Conservation (phyloP, 1,284 basidiomycete genomes). For the Vanrija sp. region DNA sequence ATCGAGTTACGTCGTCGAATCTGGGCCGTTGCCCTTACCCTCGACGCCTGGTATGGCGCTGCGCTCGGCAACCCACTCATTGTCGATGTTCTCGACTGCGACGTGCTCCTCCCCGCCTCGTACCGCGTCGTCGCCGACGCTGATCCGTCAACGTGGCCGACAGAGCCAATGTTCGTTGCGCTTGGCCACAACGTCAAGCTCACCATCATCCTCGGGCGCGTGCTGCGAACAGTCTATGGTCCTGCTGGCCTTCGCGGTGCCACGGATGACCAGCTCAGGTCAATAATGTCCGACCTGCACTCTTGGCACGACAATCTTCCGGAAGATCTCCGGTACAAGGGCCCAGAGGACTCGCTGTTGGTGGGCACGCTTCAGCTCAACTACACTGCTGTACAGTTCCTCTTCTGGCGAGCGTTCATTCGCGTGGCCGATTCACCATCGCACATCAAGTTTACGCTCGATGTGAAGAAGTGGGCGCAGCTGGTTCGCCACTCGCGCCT, state of each 20-base stretch:
- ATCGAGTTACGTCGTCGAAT: constrained; percentile 77
- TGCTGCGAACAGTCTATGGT: constrained; percentile 78
- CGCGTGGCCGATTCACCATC: constrained; percentile 83
- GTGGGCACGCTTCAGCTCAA: constrained; percentile 74
- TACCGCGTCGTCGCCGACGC: constrained; percentile 54
- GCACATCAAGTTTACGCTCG: constrained; percentile 77
- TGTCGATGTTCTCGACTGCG: constrained; percentile 90
- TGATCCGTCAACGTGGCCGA: constrained; percentile 59
- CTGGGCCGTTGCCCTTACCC: constrained; percentile 86
- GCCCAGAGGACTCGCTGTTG: constrained; percentile 56
- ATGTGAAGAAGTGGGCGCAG: constrained; percentile 70
- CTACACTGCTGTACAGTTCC: constrained; percentile 71
- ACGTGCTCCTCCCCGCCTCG: constrained; percentile 72
- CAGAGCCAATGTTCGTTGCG: constrained; percentile 25
- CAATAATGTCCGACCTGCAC: constrained; percentile 69
- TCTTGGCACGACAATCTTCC: constrained; percentile 72
- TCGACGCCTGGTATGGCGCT: constrained; percentile 69
- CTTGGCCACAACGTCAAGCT: constrained; percentile 73
- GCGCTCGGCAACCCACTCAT: constrained; percentile 59
- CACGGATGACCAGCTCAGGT: constrained; percentile 69
- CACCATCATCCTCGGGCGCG: constrained; percentile 77
- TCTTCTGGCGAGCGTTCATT: constrained; percentile 89
- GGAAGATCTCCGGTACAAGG: constrained; percentile 65
- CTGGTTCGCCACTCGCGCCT: constrained; percentile 70
- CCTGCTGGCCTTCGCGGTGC: constrained; percentile 78